These are phyloP conservation scores for Ajuga chamaepitys DNA, from an alignment of 257 asterid species.

Conservation along the genomic window DNA sequence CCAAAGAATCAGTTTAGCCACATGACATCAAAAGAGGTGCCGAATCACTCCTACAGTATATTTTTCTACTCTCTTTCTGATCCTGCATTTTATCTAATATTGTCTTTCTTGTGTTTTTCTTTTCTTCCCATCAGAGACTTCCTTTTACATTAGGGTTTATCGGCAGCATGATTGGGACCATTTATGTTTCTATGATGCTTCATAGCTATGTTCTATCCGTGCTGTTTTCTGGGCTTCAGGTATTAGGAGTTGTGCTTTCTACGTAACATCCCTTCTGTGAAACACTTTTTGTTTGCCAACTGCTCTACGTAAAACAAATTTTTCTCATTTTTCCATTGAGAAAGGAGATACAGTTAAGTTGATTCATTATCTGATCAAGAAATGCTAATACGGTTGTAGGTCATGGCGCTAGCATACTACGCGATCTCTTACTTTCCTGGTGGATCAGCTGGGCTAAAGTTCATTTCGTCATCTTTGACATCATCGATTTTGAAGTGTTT, in stretches of 20 bases:
- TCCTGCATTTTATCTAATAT: conserved; percentile 15
- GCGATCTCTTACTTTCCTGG: conserved; percentile 94
- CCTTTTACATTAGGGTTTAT: conserved; percentile 84
- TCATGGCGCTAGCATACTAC: conserved; percentile 78
- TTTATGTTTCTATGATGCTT: conserved; percentile 91
- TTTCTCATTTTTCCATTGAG: not conserved
- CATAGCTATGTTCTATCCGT: conserved; percentile 92
- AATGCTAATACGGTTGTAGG: conserved; percentile 34
- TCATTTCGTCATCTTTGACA: conserved; percentile 66
- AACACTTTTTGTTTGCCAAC: not conserved
- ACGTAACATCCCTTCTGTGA: not conserved
- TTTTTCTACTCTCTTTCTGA: not conserved
- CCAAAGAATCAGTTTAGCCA: conserved; percentile 74
- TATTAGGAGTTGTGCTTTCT: conserved; percentile 21
- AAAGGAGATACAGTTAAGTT: not conserved
- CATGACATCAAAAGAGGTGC: conserved; percentile 88
- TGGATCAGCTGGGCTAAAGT: conserved; percentile 87
- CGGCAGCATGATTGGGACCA: conserved; percentile 87
- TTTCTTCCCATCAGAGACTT: conserved; percentile 57
- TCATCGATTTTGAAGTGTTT: conserved; percentile 63
- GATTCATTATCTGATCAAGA: not conserved
- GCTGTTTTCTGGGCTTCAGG: conserved; percentile 81
- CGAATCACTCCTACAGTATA: not conserved
- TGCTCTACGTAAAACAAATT: not conserved
- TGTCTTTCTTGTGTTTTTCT: conserved; percentile 9